Base-by-base conservation (phyloP, 2,329 filamentous ascomycete genomes). In the Beauveria asiatica region DNA sequence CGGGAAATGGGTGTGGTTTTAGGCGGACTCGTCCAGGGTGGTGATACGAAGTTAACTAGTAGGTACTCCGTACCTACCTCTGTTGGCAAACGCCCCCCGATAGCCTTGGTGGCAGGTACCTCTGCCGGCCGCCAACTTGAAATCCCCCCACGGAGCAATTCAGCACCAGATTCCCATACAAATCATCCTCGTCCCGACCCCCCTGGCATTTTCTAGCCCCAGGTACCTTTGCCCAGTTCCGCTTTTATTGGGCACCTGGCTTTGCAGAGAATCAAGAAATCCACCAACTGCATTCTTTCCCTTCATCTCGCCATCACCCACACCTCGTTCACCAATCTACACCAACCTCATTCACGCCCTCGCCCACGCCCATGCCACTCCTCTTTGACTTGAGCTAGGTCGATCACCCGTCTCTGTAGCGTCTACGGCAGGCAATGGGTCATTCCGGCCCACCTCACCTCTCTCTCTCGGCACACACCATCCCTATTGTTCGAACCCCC, bases 1-100 rank as follows among this genome's bases (percentile, higher is more conserved):
- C 50, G 50, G 50, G 50, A 52, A 52, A 52, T 52, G 50, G 50
- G 50, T 52, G 50, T 52, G 50, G 19, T 41, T 41, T 41, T 52
- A 52, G 50, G 50, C 50, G 50, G 30, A 51, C 49, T 41, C 30
- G 37, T n/a, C 46, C 25, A 33, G 30, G 17, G 46, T 30, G 46
- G 30, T 33, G 30, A 33, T 33, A 33, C 30, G 30, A 33, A 11
- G 10, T 11, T 11, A n/a, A n/a, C n/a, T n/a, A n/a, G n/a, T n/a
- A n/a, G n/a, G n/a, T n/a, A n/a, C n/a, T n/a, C n/a, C n/a, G n/a
- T n/a, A n/a, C n/a, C n/a, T n/a, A n/a, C n/a, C n/a, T n/a, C n/a
- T n/a, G n/a, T 10, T 33, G 11, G 30, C 30, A 33, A 33, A 57
- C 44, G 21, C 54, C 54, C 44, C 25, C 54, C 54, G 54, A 57